Base-by-base conservation (phyloP, 164 flowering plant species). In the Liriodendron chinense region DNA sequence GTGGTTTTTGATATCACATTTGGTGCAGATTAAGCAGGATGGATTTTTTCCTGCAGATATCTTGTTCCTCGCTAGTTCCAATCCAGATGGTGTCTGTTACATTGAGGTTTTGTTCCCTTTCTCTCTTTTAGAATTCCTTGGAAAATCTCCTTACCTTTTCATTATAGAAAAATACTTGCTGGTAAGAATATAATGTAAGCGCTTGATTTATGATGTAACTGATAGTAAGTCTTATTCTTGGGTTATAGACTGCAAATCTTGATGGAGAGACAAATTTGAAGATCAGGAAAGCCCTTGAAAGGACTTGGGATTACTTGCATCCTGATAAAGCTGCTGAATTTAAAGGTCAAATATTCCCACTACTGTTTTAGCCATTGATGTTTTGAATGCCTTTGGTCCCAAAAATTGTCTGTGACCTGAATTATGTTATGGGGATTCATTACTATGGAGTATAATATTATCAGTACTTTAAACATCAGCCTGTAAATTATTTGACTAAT, bases 231-330 rank as follows among this genome's bases (percentile, higher is more conserved):
- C 26, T 24, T 65, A 24, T 22, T 26, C 16, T 75, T 72, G 74
- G 68, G 64, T 73, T 53, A 70, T 84, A 94, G 99, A 96, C 99
- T 78, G 92, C 98, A 78, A 96, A 96, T 87, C 86, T 96, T 83
- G 99, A 96, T 77, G 98, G 99, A 72, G 99, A 96, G 83, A 94
- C 97, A 78, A 96, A 94, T 84, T 85, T 94, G 87, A 96, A 96
- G 89, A 96, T 96, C 59, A 87, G 99, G 84, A 96, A 96, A 83
- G 99, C 97, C 72, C 78, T 86, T 70, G 99, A 96, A 78, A 94
- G 81, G 86, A 96, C 99, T 23, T 96, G 99, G 99, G 99, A 94
- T 84, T 96, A 89, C 83, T 79, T 90, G 78, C 85, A 87, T 71
- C 91, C 96, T 63, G 97, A 94, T 50, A 96, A 91, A 83, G 94